phyloP scores from a whole-genome alignment of 2,329 filamentous ascomycete species.

The Endothia cerciana region DNA sequence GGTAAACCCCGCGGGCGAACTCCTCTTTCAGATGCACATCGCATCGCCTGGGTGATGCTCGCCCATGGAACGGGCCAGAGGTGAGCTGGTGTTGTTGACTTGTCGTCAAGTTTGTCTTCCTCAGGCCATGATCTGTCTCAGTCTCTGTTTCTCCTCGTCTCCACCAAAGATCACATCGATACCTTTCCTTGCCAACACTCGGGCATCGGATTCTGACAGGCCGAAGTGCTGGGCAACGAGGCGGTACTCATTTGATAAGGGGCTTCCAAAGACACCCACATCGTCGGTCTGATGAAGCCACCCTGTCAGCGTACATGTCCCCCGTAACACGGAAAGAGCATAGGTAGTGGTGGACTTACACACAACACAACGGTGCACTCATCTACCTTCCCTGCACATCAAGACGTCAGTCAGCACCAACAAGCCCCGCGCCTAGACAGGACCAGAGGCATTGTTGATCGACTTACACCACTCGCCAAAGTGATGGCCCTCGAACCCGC shows the following conservation, averaged over 20 bases:
- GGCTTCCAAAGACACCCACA: conserved; percentile 78
- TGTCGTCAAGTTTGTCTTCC: neutral
- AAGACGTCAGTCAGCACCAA: neutral
- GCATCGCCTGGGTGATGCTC: neutral
- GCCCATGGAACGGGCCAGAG: neutral
- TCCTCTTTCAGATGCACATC: no score
- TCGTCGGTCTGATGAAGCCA: conserved; percentile 69
- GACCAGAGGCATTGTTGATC: no score
- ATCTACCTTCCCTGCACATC: conserved; percentile 44
- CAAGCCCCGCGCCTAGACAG: no score
- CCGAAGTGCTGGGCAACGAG: conserved; percentile 73
- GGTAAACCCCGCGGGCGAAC: no score
- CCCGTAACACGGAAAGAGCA: neutral
- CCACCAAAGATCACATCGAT: conserved; percentile 70
- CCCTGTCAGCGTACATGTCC: neutral
- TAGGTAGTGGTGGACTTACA: conserved; percentile 53
- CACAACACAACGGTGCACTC: conserved; percentile 67
- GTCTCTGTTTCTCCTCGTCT: conserved; percentile 61
- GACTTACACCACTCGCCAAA: conserved; percentile 69
- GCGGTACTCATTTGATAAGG: conserved; percentile 75
- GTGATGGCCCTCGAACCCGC: conserved; percentile 71
- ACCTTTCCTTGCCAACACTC: conserved; percentile 61
- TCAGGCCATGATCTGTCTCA: conserved; percentile 56
- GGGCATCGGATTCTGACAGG: conserved; percentile 51
- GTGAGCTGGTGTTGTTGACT: neutral